A percentile compares a stretch with the other conserved stretches of the same genome.
Conservation (phyloP, 2,329 filamentous ascomycete species). For the Cucurbitaria berberidis region DNA sequence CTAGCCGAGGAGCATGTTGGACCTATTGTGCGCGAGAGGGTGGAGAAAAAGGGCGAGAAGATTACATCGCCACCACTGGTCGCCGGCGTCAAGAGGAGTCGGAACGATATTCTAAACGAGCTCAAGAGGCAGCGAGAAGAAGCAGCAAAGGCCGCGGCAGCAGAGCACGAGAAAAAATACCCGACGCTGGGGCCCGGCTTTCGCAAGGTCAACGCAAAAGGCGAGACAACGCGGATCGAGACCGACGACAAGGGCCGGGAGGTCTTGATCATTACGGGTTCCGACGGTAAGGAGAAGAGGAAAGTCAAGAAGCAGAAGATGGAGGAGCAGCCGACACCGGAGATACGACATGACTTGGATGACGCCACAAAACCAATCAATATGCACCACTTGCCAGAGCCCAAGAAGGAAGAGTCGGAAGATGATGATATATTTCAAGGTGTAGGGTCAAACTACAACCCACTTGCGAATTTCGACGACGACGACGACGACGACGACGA, state of each 20-base stretch:
- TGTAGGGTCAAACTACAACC: conserved; percentile 65
- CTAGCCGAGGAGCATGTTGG: conserved; percentile 71
- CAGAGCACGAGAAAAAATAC: conserved; percentile 46
- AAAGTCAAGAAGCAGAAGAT: conserved; percentile 62
- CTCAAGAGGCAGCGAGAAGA: conserved; percentile 62
- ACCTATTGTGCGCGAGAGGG: conserved; percentile 66
- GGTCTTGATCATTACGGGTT: conserved; percentile 64
- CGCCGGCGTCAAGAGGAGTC: conserved; percentile 58
- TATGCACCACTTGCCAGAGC: conserved; percentile 44
- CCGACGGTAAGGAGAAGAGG: conserved; percentile 66
- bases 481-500: conserved; percentile 53
- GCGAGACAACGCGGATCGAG: conserved; percentile 62
- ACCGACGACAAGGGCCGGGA: conserved; percentile 62
- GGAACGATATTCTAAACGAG: conserved; percentile 66
- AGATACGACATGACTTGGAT: conserved; percentile 54
- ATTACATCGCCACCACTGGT: conserved; percentile 50
- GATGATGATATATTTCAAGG: conserved; percentile 69
- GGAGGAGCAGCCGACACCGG: conserved; percentile 37
- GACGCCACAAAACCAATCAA: conserved; percentile 54
- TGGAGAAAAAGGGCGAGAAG: conserved; percentile 61
- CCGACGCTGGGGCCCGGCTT: conserved; percentile 62
- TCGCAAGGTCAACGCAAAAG: conserved; percentile 58
- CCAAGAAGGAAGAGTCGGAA: conserved; percentile 51
- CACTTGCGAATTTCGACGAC: conserved; percentile 60
- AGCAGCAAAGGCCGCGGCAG: conserved; percentile 52